A percentile compares a stretch with the other conserved stretches of the same genome.
phyloP scores from a whole-genome alignment of 192 early-diverging fungal genomes.

The Diversispora epigaea region DNA sequence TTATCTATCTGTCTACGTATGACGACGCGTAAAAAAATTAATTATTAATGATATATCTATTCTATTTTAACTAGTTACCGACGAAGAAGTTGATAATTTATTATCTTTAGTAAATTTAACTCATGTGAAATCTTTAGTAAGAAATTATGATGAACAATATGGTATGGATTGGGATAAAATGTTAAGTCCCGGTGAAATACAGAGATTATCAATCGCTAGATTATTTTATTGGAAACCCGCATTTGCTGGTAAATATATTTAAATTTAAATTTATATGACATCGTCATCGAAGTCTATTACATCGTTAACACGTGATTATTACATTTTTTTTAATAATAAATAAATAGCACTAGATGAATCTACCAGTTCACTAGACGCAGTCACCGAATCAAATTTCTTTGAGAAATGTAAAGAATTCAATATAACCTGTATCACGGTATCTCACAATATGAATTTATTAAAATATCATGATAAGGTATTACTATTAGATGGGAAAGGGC shows the following conservation, averaged over 20 bases:
- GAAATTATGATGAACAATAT: conserved; percentile 47
- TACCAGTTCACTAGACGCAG: conserved; percentile 64
- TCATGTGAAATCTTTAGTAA: conserved; percentile 40
- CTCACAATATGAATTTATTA: conserved; percentile 60
- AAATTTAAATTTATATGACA: no score
- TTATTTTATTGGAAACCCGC: conserved; percentile 67
- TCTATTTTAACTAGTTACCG: conserved; percentile 39
- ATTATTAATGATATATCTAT: conserved; percentile 23
- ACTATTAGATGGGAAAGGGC: conserved; percentile 33
- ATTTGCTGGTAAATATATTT: conserved; percentile 67
- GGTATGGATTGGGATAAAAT: conserved; percentile 61
- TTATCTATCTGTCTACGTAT: no score
- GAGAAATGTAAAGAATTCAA: conserved; percentile 56
- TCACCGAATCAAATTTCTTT: conserved; percentile 57
- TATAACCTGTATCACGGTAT: conserved; percentile 89
- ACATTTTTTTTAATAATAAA: no score
- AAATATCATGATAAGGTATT: conserved; percentile 40
- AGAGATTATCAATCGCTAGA: conserved; percentile 67
- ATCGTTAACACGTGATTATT: no score
- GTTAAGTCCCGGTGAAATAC: conserved; percentile 78
- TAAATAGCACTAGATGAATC: conserved; percentile 63
- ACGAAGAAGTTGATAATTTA: conserved; percentile 43
- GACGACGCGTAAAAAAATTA: no score
- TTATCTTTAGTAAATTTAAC: conserved; percentile 42
- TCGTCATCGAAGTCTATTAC: no score